Conservation (phyloP, 805 yeast species). For the Metschnikowia matae region DNA sequence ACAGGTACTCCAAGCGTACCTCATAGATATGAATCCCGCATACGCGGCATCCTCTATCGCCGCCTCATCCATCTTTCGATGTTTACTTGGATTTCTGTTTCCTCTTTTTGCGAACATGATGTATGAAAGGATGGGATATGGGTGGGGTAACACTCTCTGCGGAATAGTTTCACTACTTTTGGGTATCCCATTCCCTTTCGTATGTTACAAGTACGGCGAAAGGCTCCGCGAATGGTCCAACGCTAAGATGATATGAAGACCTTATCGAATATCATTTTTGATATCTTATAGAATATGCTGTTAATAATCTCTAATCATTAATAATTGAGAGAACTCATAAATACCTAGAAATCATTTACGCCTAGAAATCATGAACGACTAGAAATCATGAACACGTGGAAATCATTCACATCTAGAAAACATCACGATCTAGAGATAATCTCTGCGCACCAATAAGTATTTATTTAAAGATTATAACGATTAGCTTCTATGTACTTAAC, state of each 20-base stretch:
- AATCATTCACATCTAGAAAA: too few species aligned
- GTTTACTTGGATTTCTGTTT: conserved; percentile 35
- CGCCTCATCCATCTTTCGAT: conserved; percentile 40
- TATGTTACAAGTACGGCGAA: conserved; percentile 36
- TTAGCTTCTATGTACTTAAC: too few species aligned
- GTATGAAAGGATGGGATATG: conserved; percentile 33
- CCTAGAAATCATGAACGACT: too few species aligned
- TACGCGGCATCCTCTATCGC: conserved; percentile 39
- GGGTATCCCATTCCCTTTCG: conserved; percentile 37
- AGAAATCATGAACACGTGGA: too few species aligned
- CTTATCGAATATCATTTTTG: neutral
- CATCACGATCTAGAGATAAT: too few species aligned
- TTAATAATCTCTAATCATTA: too few species aligned
- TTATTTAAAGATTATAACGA: too few species aligned
- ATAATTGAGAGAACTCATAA: too few species aligned
- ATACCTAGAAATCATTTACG: too few species aligned
- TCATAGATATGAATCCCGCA: conserved; percentile 37
- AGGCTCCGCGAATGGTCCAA: conserved; percentile 33
- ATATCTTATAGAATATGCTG: too few species aligned
- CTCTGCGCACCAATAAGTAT: too few species aligned
- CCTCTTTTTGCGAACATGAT: conserved; percentile 36
- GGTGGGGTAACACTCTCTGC: conserved; percentile 41
- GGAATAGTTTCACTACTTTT: conserved; percentile 31
- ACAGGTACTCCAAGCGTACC: conserved; percentile 34
- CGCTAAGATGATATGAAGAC: conserved; percentile 20